These are phyloP conservation scores for Erodium maritimum DNA, from an alignment of 345 rosid genomes.

Conservation along the genomic window DNA sequence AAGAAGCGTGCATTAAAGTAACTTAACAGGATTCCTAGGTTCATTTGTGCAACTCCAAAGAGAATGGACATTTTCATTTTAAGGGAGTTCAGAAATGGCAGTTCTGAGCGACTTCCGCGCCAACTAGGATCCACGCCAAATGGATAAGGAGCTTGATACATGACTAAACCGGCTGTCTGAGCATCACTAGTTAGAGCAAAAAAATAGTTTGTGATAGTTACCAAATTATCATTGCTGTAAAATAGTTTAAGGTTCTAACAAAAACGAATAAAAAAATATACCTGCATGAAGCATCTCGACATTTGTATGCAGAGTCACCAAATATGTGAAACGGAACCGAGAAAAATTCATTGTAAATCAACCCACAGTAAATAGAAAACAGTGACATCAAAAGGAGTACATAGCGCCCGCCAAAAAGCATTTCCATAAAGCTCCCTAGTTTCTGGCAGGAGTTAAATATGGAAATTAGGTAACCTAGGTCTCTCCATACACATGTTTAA, in stretches of 20 bases:
- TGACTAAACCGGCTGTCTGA: constrained; percentile 52
- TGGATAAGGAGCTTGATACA: constrained; percentile 75
- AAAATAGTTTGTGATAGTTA: constrained; percentile 3
- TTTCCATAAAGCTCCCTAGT: constrained; percentile 99
- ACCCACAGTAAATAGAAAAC: constrained; percentile 92
- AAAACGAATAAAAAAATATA: constrained; percentile 12
- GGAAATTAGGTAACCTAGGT: background rate
- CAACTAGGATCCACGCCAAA: constrained; percentile 99
- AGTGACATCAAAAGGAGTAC: constrained; percentile 80
- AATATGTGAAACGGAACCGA: constrained; percentile 92
- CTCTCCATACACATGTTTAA: background rate
- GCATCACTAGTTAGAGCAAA: constrained; percentile 54
- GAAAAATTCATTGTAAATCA: constrained; percentile 95
- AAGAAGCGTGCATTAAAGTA: constrained; percentile 84
- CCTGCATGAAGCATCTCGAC: constrained; percentile 84
- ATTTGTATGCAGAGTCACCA: constrained; percentile 88
- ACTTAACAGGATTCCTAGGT: constrained; percentile 73
- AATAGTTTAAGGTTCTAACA: background rate
- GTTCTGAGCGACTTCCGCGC: constrained; percentile 97
- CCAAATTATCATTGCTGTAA: background rate
- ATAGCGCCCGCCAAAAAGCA: constrained; percentile 95
- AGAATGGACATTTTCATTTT: constrained; percentile 98
- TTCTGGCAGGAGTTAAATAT: constrained; percentile 36
- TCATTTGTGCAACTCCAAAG: constrained; percentile 91
- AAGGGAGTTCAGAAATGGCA: constrained; percentile 87